Percentiles rank a stretch among this genome's conserved stretches.
Conservation (phyloP, 345 rosid species). For the Syzygium jambos region DNA sequence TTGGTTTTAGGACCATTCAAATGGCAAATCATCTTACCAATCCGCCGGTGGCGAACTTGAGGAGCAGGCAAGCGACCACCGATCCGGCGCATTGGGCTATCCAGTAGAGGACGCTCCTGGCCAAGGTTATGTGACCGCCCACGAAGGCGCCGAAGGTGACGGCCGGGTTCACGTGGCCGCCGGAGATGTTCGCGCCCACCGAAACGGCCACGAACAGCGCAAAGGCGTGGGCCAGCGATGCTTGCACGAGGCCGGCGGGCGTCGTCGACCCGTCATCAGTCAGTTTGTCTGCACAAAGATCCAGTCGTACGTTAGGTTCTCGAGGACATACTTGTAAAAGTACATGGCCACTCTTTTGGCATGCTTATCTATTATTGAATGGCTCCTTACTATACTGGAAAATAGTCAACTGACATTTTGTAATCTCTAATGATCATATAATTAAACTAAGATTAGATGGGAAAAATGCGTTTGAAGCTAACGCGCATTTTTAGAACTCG, state of each 20-base stretch:
- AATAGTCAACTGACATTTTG: background rate
- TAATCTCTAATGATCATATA: background rate
- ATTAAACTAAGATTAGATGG: background rate
- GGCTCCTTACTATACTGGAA: background rate
- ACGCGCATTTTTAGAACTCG: background rate
- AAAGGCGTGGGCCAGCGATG: slow-evolving; percentile 48
- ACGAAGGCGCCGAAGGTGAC: slow-evolving; percentile 64
- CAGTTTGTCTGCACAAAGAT: slow-evolving; percentile 25
- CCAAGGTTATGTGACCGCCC: slow-evolving; percentile 52
- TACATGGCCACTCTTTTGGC: background rate
- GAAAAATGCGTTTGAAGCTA: too few relatives aligned
- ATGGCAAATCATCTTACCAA: slow-evolving; percentile 21
- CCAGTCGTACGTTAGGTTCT: background rate
- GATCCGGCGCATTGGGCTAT: slow-evolving; percentile 54
- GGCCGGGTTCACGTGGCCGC: slow-evolving; percentile 76
- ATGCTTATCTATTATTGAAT: background rate
- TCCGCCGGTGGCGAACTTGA: slow-evolving; percentile 55
- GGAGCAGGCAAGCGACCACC: slow-evolving; percentile 60
- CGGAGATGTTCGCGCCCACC: slow-evolving; percentile 63
- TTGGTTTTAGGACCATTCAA: background rate
- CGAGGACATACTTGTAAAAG: background rate
- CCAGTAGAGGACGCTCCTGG: slow-evolving; percentile 50
- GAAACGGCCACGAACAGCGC: slow-evolving; percentile 58
- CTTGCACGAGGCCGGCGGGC: slow-evolving; percentile 54
- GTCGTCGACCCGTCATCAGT: slow-evolving; percentile 36